Evolutionary conservation across 805 yeast genomes (phyloP), one percentile per base, ranked within the genome.

Genomic region (Candida argentea): DNA sequence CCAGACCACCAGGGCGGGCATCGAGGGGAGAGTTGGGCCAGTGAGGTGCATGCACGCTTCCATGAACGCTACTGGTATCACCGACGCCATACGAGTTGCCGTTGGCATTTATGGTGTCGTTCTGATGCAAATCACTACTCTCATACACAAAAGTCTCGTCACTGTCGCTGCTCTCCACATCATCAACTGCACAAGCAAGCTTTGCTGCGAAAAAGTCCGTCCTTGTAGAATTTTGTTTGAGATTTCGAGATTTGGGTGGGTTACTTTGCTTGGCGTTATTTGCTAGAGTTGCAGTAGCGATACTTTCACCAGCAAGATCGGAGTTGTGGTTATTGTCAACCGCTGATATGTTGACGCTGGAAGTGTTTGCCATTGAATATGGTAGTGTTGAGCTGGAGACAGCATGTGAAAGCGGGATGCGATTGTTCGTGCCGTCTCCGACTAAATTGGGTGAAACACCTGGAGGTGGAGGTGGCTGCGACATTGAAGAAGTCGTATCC

Each of bases 121-220:
- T 43, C 24, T 49, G 55, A 34, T 48, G 50, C 16, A 40, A 37
- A 24, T 39, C 40, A 26, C 46, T 55, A 26, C 61, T 72, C 44
- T 87, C 96, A 50, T 89, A 89, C n/a, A 89, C 95, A 64, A 91
- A 89, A 2, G 94, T 85, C 50, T 91, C 98, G 41, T 87, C 95
- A 15, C 86, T 75, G 49, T 87, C 96, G 19, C 87, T 77, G 22
- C 81, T 74, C 35, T 81, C 84, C 24, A 74, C 87, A 42, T 85
- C 95, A 37, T 81, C 94, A 4, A 89, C 93, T 1, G 97, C 97
- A 31, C 85, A 78, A 6, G 95, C 97, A 35, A 91, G 64, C 42
- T 80, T 82, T 0, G 97, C 96, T 6, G 96, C 97, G 52, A 91
- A 91, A 35, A 85, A 73, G 46, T 87, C 97, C 0, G 95, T 91